A percentile compares a stretch with the other conserved stretches of the same genome.
These are phyloP conservation scores for Hyaloperonospora brassicae DNA, from an alignment of 352 stramenopile genomes.

Conservation along the genomic window DNA sequence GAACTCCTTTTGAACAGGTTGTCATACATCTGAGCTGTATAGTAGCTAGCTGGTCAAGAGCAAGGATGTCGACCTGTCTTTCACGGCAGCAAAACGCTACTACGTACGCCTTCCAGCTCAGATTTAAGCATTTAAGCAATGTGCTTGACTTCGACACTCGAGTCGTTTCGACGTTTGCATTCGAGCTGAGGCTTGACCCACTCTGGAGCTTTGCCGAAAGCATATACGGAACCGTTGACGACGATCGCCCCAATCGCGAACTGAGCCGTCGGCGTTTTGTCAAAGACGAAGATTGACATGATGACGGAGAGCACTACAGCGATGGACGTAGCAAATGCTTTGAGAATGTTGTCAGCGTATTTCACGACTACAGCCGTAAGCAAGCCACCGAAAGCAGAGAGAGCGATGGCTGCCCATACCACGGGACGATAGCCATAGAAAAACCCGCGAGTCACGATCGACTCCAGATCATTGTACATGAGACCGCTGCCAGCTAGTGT, in stretches of 20 bases:
- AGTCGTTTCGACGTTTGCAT: constrained; percentile 7
- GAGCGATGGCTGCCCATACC: constrained; percentile 60
- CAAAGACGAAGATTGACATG: constrained; percentile 78
- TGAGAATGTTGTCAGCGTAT: constrained; percentile 85
- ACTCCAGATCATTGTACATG: constrained; percentile 53
- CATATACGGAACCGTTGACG: constrained; percentile 76
- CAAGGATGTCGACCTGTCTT: too few relatives aligned
- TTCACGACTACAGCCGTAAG: constrained; percentile 81
- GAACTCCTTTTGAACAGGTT: too few relatives aligned
- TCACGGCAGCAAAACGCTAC: too few relatives aligned
- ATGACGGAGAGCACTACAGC: constrained; percentile 75
- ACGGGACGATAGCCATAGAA: constrained; percentile 80
- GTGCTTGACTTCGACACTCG: constrained; percentile 15
- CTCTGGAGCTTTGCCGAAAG: constrained; percentile 54
- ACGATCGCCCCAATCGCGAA: constrained; percentile 68
- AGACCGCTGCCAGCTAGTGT: constrained; percentile 50
- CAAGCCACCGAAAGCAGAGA: constrained; percentile 65
- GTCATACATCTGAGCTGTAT: too few relatives aligned
- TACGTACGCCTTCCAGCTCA: too few relatives aligned
- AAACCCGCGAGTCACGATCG: constrained; percentile 46
- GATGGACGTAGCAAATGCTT: constrained; percentile 81
- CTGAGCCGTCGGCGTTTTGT: constrained; percentile 67
- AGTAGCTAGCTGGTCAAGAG: too few relatives aligned
- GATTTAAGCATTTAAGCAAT: constrained; percentile 20
- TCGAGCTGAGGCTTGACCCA: constrained; percentile 23